Base-by-base conservation (phyloP, 306 rosid species). In the Styphnolobium japonicum region DNA sequence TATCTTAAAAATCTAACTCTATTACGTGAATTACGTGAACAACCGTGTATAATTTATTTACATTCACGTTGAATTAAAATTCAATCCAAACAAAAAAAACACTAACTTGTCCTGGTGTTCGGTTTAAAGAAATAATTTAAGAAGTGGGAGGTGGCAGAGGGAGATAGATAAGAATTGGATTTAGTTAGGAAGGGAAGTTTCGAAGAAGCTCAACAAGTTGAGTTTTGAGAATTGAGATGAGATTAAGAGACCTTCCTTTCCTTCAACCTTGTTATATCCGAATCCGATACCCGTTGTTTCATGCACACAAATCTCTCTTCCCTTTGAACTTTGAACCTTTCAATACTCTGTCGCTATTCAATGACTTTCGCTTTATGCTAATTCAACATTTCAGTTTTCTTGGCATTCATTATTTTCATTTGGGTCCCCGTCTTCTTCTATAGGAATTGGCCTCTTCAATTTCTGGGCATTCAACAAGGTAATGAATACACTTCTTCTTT, bases 401-500 rank as follows among this genome's bases (percentile, higher is more conserved):
- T 36, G 62, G 60, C 21, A 8, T 72, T 57, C 51, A 16, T 37
- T 58, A 61, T 75, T 34, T 27, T 45, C 33, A 45, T 9, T 33
- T 49, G 16, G 36, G 60, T 15, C n/a, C n/a, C n/a, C n/a, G n/a
- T 34, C 25, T 63, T 7, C 6, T 7, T 3, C 6, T 9, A 15
- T 48, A 5, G 61, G 61, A 9, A 25, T 48, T 33, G 75, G 27
- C 19, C 10, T 49, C 9, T 60, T 61, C 33, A 31, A 23, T 46
- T 49, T 25, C 5, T n/a, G 57, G 56, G 19, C 12, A 49, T 37
- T 67, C 80, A 22, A 53, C 74, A 53, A 81, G 90, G 90, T 87
- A 80, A 69, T 21, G 40, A 80, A 69, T 21, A 34, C 55, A 19
- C 25, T 73, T 76, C 22, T 62, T 68, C 46, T 80, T 4, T 11